Conservation (phyloP, 2,329 filamentous ascomycete species). For the Fusarium bactridioides region DNA sequence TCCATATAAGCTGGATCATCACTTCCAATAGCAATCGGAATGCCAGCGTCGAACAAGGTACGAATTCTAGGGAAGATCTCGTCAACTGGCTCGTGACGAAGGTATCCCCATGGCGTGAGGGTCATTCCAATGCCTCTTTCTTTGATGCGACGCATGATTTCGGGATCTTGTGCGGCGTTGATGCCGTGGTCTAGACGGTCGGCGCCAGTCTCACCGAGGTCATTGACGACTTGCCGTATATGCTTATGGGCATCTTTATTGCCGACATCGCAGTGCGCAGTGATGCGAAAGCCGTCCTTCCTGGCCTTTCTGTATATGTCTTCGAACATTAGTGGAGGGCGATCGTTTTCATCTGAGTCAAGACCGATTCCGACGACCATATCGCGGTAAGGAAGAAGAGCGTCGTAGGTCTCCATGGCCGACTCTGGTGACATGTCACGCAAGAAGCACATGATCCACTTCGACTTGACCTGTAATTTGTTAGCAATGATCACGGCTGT, state of each 20-base stretch:
- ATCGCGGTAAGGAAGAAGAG: conserved; percentile 47
- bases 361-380: conserved; percentile 56
- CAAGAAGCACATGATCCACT: conserved; percentile 75
- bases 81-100: conserved; percentile 27
- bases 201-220: conserved; percentile 66
- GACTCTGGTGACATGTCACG: conserved; percentile 76
- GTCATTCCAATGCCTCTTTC: conserved; percentile 67
- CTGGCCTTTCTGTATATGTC: conserved; percentile 47
- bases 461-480: conserved; percentile 46
- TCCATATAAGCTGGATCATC: conserved; percentile 80
- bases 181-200: conserved; percentile 79
- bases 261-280: conserved; percentile 60
- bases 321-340: conserved; percentile 55
- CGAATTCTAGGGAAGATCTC: conserved; percentile 60
- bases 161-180: conserved; percentile 64
- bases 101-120: conserved; percentile 63
- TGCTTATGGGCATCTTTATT: conserved; percentile 56
- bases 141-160: conserved; percentile 65
- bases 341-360: conserved; percentile 55
- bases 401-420: conserved; percentile 66
- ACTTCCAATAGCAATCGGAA: conserved; percentile 74
- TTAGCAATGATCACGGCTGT: background rate
- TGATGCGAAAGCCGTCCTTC: conserved; percentile 54
- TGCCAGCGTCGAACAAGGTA: conserved; percentile 65
- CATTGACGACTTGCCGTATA: conserved; percentile 57